These are phyloP conservation scores for Gaeumannomyces tritici DNA, from an alignment of 2,329 filamentous ascomycete genomes.

Conservation along the genomic window DNA sequence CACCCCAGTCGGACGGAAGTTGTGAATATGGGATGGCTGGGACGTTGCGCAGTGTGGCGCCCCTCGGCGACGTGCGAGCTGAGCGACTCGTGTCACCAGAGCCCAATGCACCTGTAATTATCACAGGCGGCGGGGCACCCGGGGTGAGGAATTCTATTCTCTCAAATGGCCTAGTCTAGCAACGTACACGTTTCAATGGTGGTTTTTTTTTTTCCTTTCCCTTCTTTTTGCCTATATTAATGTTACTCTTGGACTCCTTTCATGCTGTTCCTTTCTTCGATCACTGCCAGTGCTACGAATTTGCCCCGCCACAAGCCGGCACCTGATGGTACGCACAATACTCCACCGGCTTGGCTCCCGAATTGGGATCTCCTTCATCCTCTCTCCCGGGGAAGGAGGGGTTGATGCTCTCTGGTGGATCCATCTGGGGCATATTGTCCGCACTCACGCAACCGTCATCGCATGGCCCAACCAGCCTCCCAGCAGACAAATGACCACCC, in stretches of 20 bases:
- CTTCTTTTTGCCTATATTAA: not conserved
- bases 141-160: not conserved
- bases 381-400: no score
- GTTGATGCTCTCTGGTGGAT: not conserved
- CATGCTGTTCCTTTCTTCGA: not conserved
- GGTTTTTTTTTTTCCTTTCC: not conserved
- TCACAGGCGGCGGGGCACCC: no score
- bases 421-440: not conserved
- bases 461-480: not conserved
- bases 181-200: not conserved
- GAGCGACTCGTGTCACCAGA: not conserved
- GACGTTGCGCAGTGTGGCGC: not conserved
- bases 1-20: not conserved
- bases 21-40: not conserved
- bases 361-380: not conserved
- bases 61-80: no score
- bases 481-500: not conserved
- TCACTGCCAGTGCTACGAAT: not conserved
- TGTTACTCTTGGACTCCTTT: not conserved
- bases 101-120: not conserved
- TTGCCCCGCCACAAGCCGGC: not conserved
- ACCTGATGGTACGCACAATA: not conserved
- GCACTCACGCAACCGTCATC: not conserved
- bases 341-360: not conserved
- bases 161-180: not conserved